Evolutionary conservation across 2,329 filamentous ascomycete species (phyloP), one percentile per base, ranked within the genome.

Genomic region (Teratosphaeria zuluensis): DNA sequence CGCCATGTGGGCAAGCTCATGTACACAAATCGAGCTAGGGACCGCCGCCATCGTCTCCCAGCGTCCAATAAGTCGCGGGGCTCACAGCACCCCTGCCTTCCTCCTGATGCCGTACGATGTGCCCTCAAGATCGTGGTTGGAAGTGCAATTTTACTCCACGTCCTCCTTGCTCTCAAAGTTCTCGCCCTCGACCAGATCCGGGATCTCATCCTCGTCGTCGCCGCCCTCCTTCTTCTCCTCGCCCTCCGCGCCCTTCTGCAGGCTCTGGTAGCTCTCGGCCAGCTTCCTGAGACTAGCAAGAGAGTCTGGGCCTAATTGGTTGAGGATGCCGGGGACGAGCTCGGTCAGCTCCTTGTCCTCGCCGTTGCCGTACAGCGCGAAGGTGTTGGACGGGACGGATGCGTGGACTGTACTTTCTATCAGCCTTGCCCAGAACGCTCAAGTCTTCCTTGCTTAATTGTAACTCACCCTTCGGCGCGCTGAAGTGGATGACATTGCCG

Each of bases 341-440:
- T 99, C 94, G 64, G 94, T 99, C 68, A 99, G 89, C 82, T 99
- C 94, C 86, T 99, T 99, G 81, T 99, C 94, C 82, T 99, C 94
- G 67, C 92, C 94, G 77, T 90, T 87, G 70, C 94, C 94, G 83
- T 97, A 99, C 82, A 99, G 95, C 80, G 94, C 94, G 78, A 97
- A 99, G 77, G 94, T 99, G 87, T 99, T 99, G 78, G 92, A 86
- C 71, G 92, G 91, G 69, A 97, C 92, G 63, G 94, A 90, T 66
- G 92, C 94, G 81, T 99, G 94, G 67, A 99, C 94, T 99, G 69
- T 62, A 9, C 42, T 48, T 6, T 9, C 8, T 48, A 19, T 48
- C 42, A 48, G 42, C 42, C 42, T 48, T 24, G n/a, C 19, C 5
- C 42, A 8, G n/a, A 9, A 8, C 42, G n/a, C 16, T n/a, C 42